Base-by-base conservation (phyloP, 73 alveolate species). In the Stentor roeselii region DNA sequence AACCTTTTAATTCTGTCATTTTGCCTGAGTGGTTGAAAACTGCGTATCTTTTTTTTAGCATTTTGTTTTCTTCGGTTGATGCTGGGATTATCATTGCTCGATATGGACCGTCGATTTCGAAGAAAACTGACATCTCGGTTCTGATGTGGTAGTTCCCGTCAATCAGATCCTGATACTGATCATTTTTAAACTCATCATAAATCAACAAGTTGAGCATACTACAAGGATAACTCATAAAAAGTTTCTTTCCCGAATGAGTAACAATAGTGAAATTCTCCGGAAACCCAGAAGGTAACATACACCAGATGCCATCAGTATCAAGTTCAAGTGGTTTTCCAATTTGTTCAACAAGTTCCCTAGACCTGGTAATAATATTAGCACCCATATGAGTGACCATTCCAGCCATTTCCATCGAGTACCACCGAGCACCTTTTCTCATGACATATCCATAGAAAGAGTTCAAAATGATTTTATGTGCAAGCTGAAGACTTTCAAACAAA, bases 321-420 rank as follows among this genome's bases (percentile, higher is more conserved):
- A 98, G 92, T 92, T 98, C 99, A 82, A 98, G 86, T n/a, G 99
- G 99, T 67, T 93, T 90, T 77, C 99, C 99, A 50, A 98, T 91
- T 82, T 94, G 90, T 84, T 98, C 99, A 27, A 95, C 91, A 75
- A 96, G 91, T 58, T 90, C 88, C 88, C 99, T 95, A 36, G 99
- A 98, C 86, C 95, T 98, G 27, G 98, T 94, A 78, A 98, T 98
- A 83, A 98, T 96, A 84, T 94, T 92, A 41, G 99, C 96, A 27
- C 99, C 99, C 59, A 97, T 96, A 90, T 98, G 99, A 6, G 99
- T 98, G 76, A 98, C 99, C 98, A 98, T 98, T 50, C 99, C 99
- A n/a, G 99, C 99, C 99, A 98, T 98, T 89, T 96, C 98, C 99
- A 98, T 98, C 3, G 99, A 98, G 86, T 96, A 98, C 99, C 99